These are phyloP conservation scores for Alternaria alternata DNA, from an alignment of 2,329 filamentous ascomycete species.

Conservation along the genomic window DNA sequence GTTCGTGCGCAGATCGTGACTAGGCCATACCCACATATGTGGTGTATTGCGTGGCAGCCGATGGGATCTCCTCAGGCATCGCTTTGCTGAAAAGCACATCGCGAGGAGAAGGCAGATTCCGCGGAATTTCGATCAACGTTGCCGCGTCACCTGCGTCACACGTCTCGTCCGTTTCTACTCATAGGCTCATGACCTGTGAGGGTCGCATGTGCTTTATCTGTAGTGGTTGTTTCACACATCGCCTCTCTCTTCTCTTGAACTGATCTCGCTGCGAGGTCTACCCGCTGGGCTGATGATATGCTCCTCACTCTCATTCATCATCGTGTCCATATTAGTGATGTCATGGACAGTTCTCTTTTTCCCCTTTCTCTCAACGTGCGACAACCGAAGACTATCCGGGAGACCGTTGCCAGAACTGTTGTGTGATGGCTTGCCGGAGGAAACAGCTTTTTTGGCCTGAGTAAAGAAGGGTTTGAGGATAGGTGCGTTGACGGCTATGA, in stretches of 20 bases:
- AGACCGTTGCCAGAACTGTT: background rate
- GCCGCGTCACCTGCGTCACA: background rate
- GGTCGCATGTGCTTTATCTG: background rate
- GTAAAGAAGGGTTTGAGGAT: conserved; percentile 8
- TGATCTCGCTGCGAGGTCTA: background rate
- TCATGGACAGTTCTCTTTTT: conserved; percentile 13
- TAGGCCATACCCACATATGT: background rate
- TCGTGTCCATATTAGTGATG: conserved; percentile 1
- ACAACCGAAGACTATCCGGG: conserved; percentile 6
- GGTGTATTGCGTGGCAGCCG: background rate
- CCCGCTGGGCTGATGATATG: background rate
- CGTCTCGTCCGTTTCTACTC: background rate
- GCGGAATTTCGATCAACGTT: background rate
- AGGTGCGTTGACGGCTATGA: conserved; percentile 9
- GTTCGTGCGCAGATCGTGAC: background rate
- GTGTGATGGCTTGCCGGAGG: background rate
- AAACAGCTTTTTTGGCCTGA: conserved; percentile 2
- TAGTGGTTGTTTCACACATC: background rate
- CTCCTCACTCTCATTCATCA: conserved; percentile 8
- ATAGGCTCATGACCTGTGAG: background rate
- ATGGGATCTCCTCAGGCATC: background rate
- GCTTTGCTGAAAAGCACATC: background rate
- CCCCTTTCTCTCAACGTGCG: conserved; percentile 4
- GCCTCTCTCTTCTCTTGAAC: background rate
- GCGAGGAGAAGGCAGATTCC: background rate